Evolutionary conservation across 768 basidiomycete species (phyloP).

Genomic region (Macrolepiota albuminosa): DNA sequence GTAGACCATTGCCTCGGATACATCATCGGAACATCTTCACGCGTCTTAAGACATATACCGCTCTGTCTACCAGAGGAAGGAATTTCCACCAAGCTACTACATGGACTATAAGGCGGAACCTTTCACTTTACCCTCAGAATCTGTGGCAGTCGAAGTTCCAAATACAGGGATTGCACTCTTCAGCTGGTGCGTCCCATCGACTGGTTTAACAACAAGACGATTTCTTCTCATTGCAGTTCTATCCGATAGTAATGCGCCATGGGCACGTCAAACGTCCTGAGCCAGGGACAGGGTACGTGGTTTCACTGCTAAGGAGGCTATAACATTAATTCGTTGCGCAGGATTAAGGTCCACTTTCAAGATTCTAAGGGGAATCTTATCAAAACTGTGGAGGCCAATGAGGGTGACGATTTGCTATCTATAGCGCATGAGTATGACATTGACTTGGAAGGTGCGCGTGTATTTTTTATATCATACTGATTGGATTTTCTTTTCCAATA

Average conservation of each 20-base stretch:
- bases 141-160: background rate
- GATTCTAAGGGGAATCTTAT: slow-evolving; percentile 81
- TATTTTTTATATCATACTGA: background rate
- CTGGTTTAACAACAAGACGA: background rate
- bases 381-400: slow-evolving; percentile 87
- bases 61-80: background rate
- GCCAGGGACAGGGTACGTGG: slow-evolving; percentile 62
- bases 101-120: background rate
- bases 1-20: background rate
- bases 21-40: background rate
- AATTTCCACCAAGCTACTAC: background rate
- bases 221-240: background rate
- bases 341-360: slow-evolving; percentile 88
- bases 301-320: background rate
- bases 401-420: slow-evolving; percentile 88
- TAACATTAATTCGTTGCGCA: slow-evolving; percentile 25
- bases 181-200: slow-evolving; percentile 8
- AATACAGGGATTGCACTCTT: slow-evolving; percentile 11
- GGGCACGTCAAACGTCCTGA: slow-evolving; percentile 55
- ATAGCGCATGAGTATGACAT: slow-evolving; percentile 95
- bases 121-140: background rate
- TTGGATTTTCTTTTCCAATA: background rate
- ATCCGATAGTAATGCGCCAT: slow-evolving; percentile 30
- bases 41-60: background rate
- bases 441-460: slow-evolving; percentile 82